Conservation (phyloP, 495 filamentous ascomycete species). For the Neurospora tetraspora region DNA sequence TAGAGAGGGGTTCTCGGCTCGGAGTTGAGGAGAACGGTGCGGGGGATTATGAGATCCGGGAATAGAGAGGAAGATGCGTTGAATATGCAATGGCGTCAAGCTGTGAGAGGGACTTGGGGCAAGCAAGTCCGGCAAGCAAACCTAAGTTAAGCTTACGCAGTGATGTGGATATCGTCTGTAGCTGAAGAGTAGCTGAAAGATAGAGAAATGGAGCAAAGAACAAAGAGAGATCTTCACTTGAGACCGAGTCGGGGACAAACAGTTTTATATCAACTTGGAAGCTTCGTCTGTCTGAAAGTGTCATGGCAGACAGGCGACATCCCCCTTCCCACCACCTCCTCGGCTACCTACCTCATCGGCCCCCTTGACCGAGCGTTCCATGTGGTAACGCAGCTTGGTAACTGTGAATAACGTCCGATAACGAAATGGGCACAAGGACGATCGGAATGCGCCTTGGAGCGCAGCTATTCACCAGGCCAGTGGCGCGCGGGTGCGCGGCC, state of each 20-base stretch:
- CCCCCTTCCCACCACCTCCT: background rate
- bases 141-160: background rate
- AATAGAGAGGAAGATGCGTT: background rate
- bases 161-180: background rate
- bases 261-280: background rate
- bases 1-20: background rate
- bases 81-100: background rate
- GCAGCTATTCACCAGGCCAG: background rate
- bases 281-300: background rate
- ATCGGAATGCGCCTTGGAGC: background rate
- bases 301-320: background rate
- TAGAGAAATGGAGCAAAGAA: background rate
- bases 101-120: background rate
- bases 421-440: background rate
- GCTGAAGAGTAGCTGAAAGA: background rate
- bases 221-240: background rate
- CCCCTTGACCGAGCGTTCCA: background rate
- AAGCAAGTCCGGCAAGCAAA: background rate
- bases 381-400: background rate
- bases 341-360: background rate
- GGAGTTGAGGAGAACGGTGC: background rate
- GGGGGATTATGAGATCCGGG: background rate
- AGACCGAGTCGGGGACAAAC: background rate
- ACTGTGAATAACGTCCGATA: background rate
- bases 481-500: background rate